phyloP scores from a whole-genome alignment of 306 rosid genomes.

The Alnus rubra region DNA sequence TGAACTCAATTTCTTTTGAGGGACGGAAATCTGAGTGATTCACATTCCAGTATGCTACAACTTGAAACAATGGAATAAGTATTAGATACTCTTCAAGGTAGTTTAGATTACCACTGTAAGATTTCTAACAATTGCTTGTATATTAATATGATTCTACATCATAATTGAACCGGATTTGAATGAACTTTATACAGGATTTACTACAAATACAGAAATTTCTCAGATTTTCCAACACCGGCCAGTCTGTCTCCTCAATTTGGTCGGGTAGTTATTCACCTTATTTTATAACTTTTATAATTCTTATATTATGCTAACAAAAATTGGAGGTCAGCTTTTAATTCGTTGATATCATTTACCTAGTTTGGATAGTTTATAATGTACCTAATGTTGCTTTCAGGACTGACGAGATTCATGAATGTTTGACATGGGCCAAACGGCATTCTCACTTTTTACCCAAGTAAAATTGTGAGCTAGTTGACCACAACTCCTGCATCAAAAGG shows the following conservation, averaged over 20 bases:
- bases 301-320: background rate
- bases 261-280: constrained; percentile 26
- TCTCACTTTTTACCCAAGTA: constrained; percentile 19
- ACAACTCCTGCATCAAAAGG: constrained; percentile 25
- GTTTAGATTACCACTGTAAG: constrained; percentile 15
- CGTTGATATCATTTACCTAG: constrained; percentile 7
- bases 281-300: background rate
- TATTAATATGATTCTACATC: background rate
- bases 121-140: constrained; percentile 19
- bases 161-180: background rate
- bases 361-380: constrained; percentile 6
- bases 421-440: constrained; percentile 15
- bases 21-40: constrained; percentile 20
- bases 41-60: constrained; percentile 25
- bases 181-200: constrained; percentile 16
- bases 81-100: constrained; percentile 39
- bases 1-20: constrained; percentile 58
- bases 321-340: constrained; percentile 16
- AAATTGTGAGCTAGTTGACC: constrained; percentile 25
- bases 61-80: constrained; percentile 30
- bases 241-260: background rate
- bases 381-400: constrained; percentile 21
- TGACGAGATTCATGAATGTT: constrained; percentile 2
- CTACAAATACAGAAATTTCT: constrained; percentile 14
- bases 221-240: background rate